Base-by-base conservation (phyloP, 345 rosid species). In the Anacardium occidentale region DNA sequence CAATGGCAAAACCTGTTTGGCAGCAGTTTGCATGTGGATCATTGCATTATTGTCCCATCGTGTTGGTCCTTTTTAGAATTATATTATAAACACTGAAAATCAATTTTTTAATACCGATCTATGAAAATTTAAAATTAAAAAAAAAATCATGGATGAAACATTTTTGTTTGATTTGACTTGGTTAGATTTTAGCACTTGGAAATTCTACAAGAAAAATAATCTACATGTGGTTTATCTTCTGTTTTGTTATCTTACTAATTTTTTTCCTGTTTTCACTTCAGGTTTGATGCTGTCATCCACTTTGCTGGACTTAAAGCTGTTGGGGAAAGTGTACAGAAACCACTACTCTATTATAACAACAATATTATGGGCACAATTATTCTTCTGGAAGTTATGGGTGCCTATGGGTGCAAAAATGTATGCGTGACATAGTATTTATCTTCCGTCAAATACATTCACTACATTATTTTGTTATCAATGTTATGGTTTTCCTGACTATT, bases 291-390 rank as follows among this genome's bases (percentile, higher is more conserved):
- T 75, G 99, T 93, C 44, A 90, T 95, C 63, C 99, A 95, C 76
- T 91, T 95, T 85, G 99, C 99, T 85, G 99, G 99, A 78, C 78
- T 93, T 73, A 95, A 95, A 85, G 98, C 99, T 2, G 99, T 93
- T 1, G 99, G 98, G 40, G 97, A 95, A 82, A 95, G 99, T 72
- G 94, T 92, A 68, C 81, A 81, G 66, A 89, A 95, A 47, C 99
- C 98, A 14, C 76, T 91, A 83, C 83, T 91, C 10, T 96, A 93
- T 74, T 91, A 77, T 75, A 66, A 96, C 79, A 96, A 96, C 78
- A 96, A 96, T 87, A 81, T 96, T 63, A 83, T 86, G 69, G 99
- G 96, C 51, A 91, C 99, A 60, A 90, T 96, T 74, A 68, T 82
- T 53, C 82, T 96, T 71, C 81, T 96, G 81, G 92, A 96, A 87